Percentiles rank a stretch among this genome's conserved stretches.
Evolutionary conservation across 768 basidiomycete species (phyloP).

Genomic region (Suillus brevipes): DNA sequence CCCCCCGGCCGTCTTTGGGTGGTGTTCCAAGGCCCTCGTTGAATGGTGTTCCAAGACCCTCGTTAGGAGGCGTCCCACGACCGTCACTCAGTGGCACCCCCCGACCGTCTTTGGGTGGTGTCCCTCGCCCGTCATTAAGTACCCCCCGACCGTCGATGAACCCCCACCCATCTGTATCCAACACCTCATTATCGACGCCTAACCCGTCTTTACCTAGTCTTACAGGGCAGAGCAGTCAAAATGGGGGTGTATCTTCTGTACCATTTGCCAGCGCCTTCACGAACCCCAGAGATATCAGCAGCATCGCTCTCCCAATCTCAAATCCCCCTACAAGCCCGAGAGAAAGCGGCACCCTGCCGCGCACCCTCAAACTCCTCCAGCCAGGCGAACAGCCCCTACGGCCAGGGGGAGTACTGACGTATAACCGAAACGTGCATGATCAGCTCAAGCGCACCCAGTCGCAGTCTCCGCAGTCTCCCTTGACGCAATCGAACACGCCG

Average conservation of each 20-base stretch:
- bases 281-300: background rate
- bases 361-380: slow-evolving; percentile 28
- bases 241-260: background rate
- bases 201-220: slow-evolving; percentile 3
- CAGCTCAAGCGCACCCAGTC: slow-evolving; percentile 29
- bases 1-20: slow-evolving; percentile 19
- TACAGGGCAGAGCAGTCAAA: background rate
- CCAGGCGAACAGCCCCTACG: slow-evolving; percentile 26
- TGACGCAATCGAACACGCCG: slow-evolving; percentile 16
- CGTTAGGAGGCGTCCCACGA: slow-evolving; percentile 11
- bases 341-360: slow-evolving; percentile 12
- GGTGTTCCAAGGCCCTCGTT: slow-evolving; percentile 16
- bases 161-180: background rate
- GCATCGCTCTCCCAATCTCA: background rate
- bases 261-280: slow-evolving; percentile 12
- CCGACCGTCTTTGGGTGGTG: slow-evolving; percentile 21
- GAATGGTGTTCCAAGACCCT: background rate
- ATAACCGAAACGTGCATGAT: slow-evolving; percentile 37
- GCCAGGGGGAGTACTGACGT: slow-evolving; percentile 27
- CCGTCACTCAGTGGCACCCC: slow-evolving; percentile 13
- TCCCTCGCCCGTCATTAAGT: slow-evolving; percentile 26
- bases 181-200: slow-evolving; percentile 3
- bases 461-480: slow-evolving; percentile 19
- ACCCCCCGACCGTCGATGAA: slow-evolving; percentile 26
- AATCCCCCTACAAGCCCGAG: background rate